Evolutionary conservation across 2,329 filamentous ascomycete genomes (phyloP), one percentile per base, ranked within the genome.

Genomic region (Cladosporium sp.): DNA sequence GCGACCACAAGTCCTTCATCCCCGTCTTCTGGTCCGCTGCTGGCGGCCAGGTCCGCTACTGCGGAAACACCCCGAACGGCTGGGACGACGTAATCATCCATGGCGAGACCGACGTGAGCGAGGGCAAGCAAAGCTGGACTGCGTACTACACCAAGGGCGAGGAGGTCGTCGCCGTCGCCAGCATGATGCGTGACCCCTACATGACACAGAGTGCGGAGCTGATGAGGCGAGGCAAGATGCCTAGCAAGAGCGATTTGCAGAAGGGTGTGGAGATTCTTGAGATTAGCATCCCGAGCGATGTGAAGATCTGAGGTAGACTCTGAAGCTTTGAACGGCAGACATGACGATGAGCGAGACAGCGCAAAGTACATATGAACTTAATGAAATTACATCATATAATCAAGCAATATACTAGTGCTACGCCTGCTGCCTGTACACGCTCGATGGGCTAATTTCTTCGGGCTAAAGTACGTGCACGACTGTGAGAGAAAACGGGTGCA

Each of bases 21-120:
- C 95, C 95, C 0, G 87, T 99, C 60, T 99, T 99, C 83, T 99
- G 95, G 95, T 97, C 92, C 1, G 95, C 95, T 0, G 82, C 99
- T 5, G 92, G 93, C 5, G 86, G 88, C 6, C 95, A 99, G 80
- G 80, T 99, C 73, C 87, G 95, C 55, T 99, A 99, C 83, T 97
- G 93, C 75, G 95, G 95, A 14, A 95, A 94, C 81, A 92, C 93
- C 0, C 80, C 83, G 0, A 86, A 87, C 64, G 94, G 94, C 0
- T 98, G 87, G 82, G 95, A 99, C 75, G 93, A 96, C 72, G 75
- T 97, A 4, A 84, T 98, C 0, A 72, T 99, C 12, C 86, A 91
- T 60, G 94, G 94, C 14, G 86, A 91, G 71, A 87, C 89, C 0
- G 89, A 88, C 4, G 87, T 77, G 5, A 80, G 82, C 66, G 75